Evolutionary conservation across 2,329 filamentous ascomycete genomes (phyloP).

Genomic region (Endocalyx cinctus): DNA sequence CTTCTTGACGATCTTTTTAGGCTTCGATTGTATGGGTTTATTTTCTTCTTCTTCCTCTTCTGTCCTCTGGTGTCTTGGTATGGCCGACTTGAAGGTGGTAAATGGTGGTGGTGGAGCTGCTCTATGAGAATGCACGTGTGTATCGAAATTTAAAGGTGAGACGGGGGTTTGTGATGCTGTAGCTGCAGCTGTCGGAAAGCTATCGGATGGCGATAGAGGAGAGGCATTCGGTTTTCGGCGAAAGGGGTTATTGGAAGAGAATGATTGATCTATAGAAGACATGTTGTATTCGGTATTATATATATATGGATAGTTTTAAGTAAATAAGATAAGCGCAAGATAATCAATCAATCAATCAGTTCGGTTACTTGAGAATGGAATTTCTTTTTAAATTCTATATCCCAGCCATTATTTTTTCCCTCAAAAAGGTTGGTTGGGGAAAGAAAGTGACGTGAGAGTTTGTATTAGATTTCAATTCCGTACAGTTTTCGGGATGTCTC

Average conservation of each 20-base stretch:
- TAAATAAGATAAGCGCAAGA: too few species aligned
- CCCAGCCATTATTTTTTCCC: too few species aligned
- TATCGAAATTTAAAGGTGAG: constrained; percentile 12
- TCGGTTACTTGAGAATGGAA: too few species aligned
- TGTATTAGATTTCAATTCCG: too few species aligned
- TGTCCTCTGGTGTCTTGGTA: too few species aligned
- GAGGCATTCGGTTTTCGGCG: constrained; percentile 35
- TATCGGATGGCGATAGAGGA: constrained; percentile 12
- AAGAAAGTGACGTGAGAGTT: too few species aligned
- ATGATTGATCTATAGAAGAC: constrained; percentile 28
- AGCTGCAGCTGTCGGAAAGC: constrained; percentile 1
- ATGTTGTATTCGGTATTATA: constrained; percentile 22
- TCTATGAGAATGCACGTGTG: constrained; percentile 7
- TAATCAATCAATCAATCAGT: too few species aligned
- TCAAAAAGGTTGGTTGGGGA: too few species aligned
- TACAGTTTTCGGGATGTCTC: too few species aligned
- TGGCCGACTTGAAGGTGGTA: constrained; percentile 27
- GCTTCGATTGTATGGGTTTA: constrained; percentile 22
- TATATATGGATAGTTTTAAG: neutral
- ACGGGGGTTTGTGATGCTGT: too few species aligned
- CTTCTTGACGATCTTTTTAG: constrained; percentile 57
- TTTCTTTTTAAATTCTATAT: too few species aligned
- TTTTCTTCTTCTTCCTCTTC: constrained; percentile 28
- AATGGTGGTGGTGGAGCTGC: constrained; percentile 4
- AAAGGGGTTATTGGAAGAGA: constrained; percentile 49